Conservation (phyloP, 2,329 filamentous ascomycete species). For the Furcasterigmium furcatum region DNA sequence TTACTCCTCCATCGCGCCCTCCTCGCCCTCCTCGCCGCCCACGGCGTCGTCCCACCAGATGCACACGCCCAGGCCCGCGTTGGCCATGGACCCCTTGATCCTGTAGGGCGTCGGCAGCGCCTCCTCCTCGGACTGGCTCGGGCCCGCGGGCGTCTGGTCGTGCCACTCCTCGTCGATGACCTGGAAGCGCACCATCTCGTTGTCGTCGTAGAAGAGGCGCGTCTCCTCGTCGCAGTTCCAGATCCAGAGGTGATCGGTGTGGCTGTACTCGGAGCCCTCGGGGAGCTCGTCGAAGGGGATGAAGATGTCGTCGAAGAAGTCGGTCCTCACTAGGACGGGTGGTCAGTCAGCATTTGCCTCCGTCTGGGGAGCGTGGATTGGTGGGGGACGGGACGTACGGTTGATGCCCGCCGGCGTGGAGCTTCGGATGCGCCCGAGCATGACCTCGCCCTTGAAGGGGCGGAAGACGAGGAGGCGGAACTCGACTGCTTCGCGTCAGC, state of each 20-base stretch:
- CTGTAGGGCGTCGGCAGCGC: constrained; percentile 65
- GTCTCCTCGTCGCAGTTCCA: constrained; percentile 70
- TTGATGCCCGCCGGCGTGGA: constrained; percentile 71
- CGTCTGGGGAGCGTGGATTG: no score
- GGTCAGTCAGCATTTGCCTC: no score
- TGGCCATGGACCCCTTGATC: constrained; percentile 63
- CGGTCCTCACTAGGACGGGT: constrained; percentile 62
- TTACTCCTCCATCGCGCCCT: constrained; percentile 3
- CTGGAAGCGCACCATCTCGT: constrained; percentile 83
- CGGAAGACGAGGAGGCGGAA: constrained; percentile 93
- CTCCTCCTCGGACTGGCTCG: constrained; percentile 59
- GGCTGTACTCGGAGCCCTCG: constrained; percentile 70
- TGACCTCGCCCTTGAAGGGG: constrained; percentile 91
- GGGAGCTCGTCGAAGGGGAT: constrained; percentile 73
- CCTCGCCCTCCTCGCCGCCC: constrained; percentile 3
- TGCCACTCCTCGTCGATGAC: constrained; percentile 89
- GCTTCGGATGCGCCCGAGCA: constrained; percentile 79
- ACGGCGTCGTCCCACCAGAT: constrained; percentile 56
- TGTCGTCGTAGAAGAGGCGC: constrained; percentile 81
- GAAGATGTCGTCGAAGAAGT: constrained; percentile 93
- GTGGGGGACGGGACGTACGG: constrained; percentile 51
- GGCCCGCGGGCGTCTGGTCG: constrained; percentile 75
- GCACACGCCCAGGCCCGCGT: constrained; percentile 58
- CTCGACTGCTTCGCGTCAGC: constrained; percentile 58
- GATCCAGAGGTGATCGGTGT: constrained; percentile 76